Evolutionary conservation across 495 filamentous ascomycete species (phyloP).

Genomic region (Aspergillus diversus): DNA sequence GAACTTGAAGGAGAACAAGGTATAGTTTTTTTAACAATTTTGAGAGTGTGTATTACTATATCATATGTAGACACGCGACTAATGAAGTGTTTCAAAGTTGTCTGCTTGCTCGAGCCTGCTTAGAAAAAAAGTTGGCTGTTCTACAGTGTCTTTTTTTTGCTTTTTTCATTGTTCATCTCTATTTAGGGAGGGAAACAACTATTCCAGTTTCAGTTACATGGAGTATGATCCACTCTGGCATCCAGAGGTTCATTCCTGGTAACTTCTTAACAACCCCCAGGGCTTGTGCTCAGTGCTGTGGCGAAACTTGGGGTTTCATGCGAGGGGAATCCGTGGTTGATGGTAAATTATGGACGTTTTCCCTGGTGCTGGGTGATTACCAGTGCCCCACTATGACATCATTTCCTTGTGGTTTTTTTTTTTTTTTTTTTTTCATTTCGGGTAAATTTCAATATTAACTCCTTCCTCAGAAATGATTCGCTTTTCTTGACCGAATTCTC

Average conservation of each 20-base stretch:
- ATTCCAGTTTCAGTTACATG: background rate
- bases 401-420: background rate
- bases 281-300: slow-evolving; percentile 1
- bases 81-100: background rate
- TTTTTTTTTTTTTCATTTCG: background rate
- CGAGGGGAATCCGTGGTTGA: slow-evolving; percentile 13
- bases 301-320: slow-evolving; percentile 11
- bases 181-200: background rate
- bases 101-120: background rate
- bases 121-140: too few relatives aligned
- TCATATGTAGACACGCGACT: background rate
- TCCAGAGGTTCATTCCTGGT: background rate
- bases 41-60: too few relatives aligned
- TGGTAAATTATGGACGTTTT: slow-evolving; percentile 1
- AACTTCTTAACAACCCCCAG: background rate
- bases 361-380: slow-evolving; percentile 3
- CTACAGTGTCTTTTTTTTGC: too few relatives aligned
- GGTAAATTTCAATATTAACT: background rate
- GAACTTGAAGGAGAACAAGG: background rate
- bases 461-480: background rate
- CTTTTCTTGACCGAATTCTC: background rate
- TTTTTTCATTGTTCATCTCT: background rate
- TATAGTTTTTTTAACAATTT: background rate
- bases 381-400: slow-evolving; percentile 13
- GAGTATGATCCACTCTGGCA: background rate